Percentiles rank a stretch among this genome's conserved stretches.
phyloP scores from a whole-genome alignment of 2,329 filamentous ascomycete genomes.

The Orbilia brochopaga region DNA sequence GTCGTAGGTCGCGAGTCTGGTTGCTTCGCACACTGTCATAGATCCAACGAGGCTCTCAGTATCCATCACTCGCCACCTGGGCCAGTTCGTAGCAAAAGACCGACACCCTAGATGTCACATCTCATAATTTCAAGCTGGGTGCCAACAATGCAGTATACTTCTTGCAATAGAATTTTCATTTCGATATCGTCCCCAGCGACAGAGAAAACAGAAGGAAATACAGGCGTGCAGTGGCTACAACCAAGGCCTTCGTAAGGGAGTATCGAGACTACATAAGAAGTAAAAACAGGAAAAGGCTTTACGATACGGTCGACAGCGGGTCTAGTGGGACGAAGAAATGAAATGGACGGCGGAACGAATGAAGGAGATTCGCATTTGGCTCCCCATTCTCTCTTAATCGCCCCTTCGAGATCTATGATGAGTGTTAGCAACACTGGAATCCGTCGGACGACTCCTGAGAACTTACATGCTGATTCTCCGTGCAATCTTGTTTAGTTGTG shows the following conservation, averaged over 20 bases:
- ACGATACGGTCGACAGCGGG: slow-evolving; percentile 6
- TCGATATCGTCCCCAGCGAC: neutral
- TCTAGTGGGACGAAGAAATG: slow-evolving; percentile 2
- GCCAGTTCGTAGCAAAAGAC: no score
- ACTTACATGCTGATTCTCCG: slow-evolving; percentile 94
- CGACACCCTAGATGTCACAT: no score
- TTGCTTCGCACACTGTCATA: no score
- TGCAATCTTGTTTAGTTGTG: slow-evolving; percentile 82
- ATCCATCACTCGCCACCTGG: no score
- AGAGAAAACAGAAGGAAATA: neutral
- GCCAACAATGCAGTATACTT: neutral
- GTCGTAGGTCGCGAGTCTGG: no score
- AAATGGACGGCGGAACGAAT: neutral
- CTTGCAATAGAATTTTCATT: neutral
- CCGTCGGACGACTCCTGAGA: neutral
- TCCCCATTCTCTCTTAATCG: slow-evolving; percentile 18
- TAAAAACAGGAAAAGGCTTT: neutral
- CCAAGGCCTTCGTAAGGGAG: neutral
- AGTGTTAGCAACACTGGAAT: slow-evolving; percentile 7
- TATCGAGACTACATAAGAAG: neutral
- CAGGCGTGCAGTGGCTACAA: neutral
- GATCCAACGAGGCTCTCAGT: no score
- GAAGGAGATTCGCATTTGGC: neutral
- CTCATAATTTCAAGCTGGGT: no score
- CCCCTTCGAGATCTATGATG: slow-evolving; percentile 41